phyloP scores from a whole-genome alignment of 2,329 filamentous ascomycete species.

The Camptophora hylomeconis region DNA sequence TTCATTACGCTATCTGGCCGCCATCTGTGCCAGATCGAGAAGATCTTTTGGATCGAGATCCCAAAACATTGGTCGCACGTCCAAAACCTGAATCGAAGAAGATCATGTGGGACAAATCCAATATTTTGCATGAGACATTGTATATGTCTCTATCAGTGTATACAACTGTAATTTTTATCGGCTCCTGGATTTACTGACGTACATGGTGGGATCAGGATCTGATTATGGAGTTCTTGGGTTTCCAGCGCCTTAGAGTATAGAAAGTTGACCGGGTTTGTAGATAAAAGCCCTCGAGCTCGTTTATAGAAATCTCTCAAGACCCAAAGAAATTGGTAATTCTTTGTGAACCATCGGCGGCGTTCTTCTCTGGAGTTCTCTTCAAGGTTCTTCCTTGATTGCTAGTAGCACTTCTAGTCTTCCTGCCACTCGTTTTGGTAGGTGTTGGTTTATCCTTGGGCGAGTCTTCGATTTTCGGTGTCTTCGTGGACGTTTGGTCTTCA shows the following conservation, averaged over 20 bases:
- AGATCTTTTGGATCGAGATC: constrained; percentile 38
- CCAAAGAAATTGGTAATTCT: constrained; percentile 38
- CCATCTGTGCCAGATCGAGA: constrained; percentile 41
- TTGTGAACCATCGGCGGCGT: constrained; percentile 35
- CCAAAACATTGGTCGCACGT: constrained; percentile 29
- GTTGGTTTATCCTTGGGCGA: constrained; percentile 21
- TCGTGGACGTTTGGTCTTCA: constrained; percentile 11
- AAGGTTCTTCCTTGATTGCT: constrained; percentile 36
- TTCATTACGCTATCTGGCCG: constrained; percentile 44
- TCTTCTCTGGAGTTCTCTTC: constrained; percentile 31
- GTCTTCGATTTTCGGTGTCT: constrained; percentile 18
- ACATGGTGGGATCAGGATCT: no score
- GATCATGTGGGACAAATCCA: constrained; percentile 6
- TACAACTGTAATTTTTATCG: constrained; percentile 7
- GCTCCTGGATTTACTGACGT: no score
- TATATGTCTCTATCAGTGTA: constrained; percentile 9
- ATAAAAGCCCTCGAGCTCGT: no score
- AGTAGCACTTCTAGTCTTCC: constrained; percentile 43
- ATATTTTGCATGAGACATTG: constrained; percentile 5
- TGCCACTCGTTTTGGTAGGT: constrained; percentile 25
- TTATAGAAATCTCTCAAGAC: no score
- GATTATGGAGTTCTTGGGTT: no score
- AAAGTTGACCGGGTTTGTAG: no score
- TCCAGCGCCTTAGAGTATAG: no score
- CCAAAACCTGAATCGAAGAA: constrained; percentile 15